A percentile compares a stretch with the other conserved stretches of the same genome.
Evolutionary conservation across 169 alveolate genomes (phyloP).

Genomic region (Ichthyophthirius multifiliis): DNA sequence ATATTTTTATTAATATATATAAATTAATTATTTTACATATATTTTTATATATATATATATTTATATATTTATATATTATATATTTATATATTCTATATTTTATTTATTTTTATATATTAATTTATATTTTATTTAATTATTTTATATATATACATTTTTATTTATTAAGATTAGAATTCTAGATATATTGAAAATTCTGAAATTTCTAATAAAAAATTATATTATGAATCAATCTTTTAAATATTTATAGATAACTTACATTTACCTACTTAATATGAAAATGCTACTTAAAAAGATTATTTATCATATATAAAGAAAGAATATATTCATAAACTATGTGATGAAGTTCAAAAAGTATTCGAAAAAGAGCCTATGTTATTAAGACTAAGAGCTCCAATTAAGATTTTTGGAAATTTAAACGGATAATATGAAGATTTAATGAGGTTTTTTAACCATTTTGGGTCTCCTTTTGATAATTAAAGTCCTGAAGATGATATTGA

Average conservation of each 20-base stretch:
- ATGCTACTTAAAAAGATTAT: slow-evolving; percentile 11
- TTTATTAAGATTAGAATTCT: too few species aligned
- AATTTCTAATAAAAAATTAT: neutral
- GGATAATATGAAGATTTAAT: slow-evolving; percentile 97
- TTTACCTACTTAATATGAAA: too few species aligned
- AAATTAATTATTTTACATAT: too few species aligned
- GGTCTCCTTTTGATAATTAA: slow-evolving; percentile 62
- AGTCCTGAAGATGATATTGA: slow-evolving; percentile 83
- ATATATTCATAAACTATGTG: slow-evolving; percentile 5
- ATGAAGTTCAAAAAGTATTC: slow-evolving; percentile 12
- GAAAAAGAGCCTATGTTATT: slow-evolving; percentile 3
- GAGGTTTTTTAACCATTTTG: slow-evolving; percentile 89
- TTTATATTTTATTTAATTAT: too few species aligned
- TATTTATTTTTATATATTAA: too few species aligned
- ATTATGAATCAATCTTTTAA: neutral
- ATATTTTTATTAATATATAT: too few species aligned
- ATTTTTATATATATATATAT: too few species aligned
- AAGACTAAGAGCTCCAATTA: slow-evolving; percentile 10
- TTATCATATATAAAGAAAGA: slow-evolving; percentile 21
- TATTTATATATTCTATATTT: too few species aligned
- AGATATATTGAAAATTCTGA: neutral
- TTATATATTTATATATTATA: too few species aligned
- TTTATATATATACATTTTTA: too few species aligned
- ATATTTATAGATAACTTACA: neutral
- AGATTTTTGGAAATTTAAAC: slow-evolving; percentile 96